Evolutionary conservation across 179 eudicot genomes (phyloP), one percentile per base, ranked within the genome.

Genomic region (Beta corolliflora): DNA sequence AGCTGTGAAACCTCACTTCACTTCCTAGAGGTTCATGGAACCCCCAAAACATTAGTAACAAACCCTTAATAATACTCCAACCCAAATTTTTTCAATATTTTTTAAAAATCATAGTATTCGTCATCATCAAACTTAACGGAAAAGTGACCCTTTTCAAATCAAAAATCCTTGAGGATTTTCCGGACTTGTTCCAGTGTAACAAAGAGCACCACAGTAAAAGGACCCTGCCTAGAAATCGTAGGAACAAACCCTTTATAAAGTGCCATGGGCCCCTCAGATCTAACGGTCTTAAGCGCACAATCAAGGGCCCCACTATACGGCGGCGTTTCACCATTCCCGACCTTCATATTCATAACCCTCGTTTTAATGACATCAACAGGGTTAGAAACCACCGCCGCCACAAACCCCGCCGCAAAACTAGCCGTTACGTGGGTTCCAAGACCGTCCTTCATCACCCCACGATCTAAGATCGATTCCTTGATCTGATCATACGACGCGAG

Each of bases 341-440:
- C 92, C 82, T 89, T 93, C 97, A 93, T 93, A 78, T 93, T 95
- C 98, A 95, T 95, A 18, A 95, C 97, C 83, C 98, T 76, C 0
- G 98, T 95, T 79, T 95, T 95, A 31, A 95, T 90, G 83, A 95
- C 98, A 71, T 95, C 98, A 60, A 95, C 97, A 31, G 98, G 98
- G 46, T 95, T 95, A 52, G 98, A 84, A 4, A 79, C 97, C 46
- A 93, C 93, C 9, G 98, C 91, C 52, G 98, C 98, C 83, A 95
- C 97, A 29, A 95, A 92, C 81, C 98, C 98, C 0, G 98, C 98
- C 1, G 97, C 90, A 16, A 95, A 93, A 50, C 98, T 95, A 0
- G 97, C 93, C n/a, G 93, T 90, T 29, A 93, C 95, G 82, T 95
- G 98, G 58, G 98, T 95, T 76, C 97, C 94, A 0, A 95, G 85